Evolutionary conservation across 495 filamentous ascomycete species (phyloP), one percentile per base, ranked within the genome.

Genomic region (Talaromyces adpressus): DNA sequence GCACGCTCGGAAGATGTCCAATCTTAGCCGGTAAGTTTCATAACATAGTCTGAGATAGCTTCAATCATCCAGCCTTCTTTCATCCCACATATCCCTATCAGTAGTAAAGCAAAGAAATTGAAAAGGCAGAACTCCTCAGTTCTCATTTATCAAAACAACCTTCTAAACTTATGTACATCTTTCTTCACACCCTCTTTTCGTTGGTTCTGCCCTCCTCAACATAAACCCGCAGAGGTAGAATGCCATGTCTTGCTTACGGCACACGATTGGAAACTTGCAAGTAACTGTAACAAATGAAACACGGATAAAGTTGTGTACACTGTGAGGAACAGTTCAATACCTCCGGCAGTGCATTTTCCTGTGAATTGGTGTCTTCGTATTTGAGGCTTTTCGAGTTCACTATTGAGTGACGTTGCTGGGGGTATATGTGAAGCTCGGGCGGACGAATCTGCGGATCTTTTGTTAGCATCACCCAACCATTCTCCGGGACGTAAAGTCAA

Each of bases 361-460:
- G 52, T n/a, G 22, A 11, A 2, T 30, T 29, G 52, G 9, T 29
- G 22, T 25, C 3, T 6, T 27, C 30, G 23, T 18, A 49, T 56
- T n/a, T 27, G 27, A 56, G 20, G 52, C n/a, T 56, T 56, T 56
- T 27, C 27, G 22, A 56, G 4, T 27, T 27, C 56, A 32, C 66
- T 77, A 77, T 73, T 77, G 70, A 59, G 70, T 74, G 63, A 76
- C 63, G 47, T 77, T 73, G 66, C 72, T 59, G 11, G 79, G 79
- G 66, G 73, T 76, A 70, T 78, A 79, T 65, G 62, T 73, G 71
- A 75, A 78, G 52, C 77, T 81, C 67, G 79, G 75, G 66, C 77
- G 79, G 65, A 80, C 66, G 66, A 80, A 81, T 67, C 79, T 81
- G 34, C 27, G 47, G 30, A 34, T 0, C 47, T 53, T 54, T 12